These are phyloP conservation scores for Rehmannia glutinosa DNA, from an alignment of 257 asterid genomes.

Conservation along the genomic window DNA sequence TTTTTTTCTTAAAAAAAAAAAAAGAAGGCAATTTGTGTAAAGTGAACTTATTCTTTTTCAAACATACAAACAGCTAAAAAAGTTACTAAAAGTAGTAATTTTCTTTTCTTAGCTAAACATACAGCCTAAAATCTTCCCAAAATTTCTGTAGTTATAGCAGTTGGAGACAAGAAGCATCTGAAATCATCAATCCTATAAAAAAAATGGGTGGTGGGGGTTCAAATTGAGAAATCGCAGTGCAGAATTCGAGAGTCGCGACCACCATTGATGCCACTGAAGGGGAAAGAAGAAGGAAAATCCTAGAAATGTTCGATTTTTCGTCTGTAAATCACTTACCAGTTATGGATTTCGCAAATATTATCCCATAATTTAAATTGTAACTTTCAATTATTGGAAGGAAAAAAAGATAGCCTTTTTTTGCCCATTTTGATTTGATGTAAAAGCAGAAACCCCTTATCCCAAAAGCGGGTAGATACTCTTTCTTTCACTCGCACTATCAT, in stretches of 20 bases:
- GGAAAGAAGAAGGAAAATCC: background rate
- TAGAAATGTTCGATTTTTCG: background rate
- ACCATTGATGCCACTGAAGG: slow-evolving; percentile 11
- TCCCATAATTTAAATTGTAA: too few species aligned
- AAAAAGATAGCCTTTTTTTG: too few species aligned
- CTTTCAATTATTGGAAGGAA: too few species aligned
- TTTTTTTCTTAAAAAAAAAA: too few species aligned
- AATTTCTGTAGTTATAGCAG: background rate
- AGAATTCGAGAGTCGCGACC: background rate
- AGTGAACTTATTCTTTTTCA: too few species aligned
- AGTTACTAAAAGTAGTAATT: too few species aligned
- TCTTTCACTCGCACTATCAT: background rate
- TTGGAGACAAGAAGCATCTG: background rate
- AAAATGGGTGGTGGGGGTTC: slow-evolving; percentile 9
- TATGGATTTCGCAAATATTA: background rate
- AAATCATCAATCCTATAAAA: background rate
- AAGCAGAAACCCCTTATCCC: background rate
- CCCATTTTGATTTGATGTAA: slow-evolving; percentile 6
- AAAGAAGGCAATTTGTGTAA: too few species aligned
- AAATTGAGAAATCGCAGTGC: background rate
- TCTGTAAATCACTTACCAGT: slow-evolving; percentile 2
- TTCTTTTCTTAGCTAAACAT: background rate
- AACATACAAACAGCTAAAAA: too few species aligned
- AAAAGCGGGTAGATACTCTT: background rate
- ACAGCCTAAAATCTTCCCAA: background rate